Conservation (phyloP, 495 filamentous ascomycete species). For the Chaetomidium leptoderma region DNA sequence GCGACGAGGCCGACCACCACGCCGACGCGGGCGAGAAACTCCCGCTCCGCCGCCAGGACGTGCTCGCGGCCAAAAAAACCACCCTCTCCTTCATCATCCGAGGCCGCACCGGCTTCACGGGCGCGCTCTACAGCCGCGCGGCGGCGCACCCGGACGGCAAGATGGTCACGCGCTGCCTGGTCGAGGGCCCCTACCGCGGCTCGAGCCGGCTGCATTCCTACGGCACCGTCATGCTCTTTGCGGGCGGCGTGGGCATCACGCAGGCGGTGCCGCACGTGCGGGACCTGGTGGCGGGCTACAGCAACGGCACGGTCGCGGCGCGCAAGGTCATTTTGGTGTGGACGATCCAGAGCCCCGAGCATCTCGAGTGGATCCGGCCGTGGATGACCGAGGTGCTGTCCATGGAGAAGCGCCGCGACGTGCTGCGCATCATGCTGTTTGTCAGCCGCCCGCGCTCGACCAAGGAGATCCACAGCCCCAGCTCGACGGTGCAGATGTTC, state of each 20-base stretch:
- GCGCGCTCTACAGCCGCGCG: constrained; percentile 65
- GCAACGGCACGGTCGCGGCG: constrained; percentile 67
- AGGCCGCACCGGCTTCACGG: constrained; percentile 79
- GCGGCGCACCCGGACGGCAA: constrained; percentile 53
- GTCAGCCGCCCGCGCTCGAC: constrained; percentile 76
- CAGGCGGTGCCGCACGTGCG: constrained; percentile 77
- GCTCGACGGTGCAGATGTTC: constrained; percentile 83
- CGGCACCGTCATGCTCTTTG: constrained; percentile 81
- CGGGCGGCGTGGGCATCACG: constrained; percentile 83
- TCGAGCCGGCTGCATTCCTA: constrained; percentile 65
- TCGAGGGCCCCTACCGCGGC: constrained; percentile 82
- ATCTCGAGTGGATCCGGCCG: constrained; percentile 84
- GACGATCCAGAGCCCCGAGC: constrained; percentile 83
- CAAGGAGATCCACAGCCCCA: constrained; percentile 77
- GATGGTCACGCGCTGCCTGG: constrained; percentile 57
- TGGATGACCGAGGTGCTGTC: constrained; percentile 95
- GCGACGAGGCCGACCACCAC: constrained; percentile 47
- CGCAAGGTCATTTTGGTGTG: constrained; percentile 80
- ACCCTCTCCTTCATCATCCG: constrained; percentile 74
- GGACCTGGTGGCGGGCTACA: constrained; percentile 65
- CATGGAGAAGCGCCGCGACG: constrained; percentile 75
- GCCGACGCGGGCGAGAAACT: constrained; percentile 45
- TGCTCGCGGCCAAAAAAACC: constrained; percentile 54
- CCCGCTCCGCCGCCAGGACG: constrained; percentile 53
- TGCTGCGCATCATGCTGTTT: constrained; percentile 81